These are phyloP conservation scores for Colletotrichum shisoi DNA, from an alignment of 2,329 filamentous ascomycete species.

Conservation along the genomic window DNA sequence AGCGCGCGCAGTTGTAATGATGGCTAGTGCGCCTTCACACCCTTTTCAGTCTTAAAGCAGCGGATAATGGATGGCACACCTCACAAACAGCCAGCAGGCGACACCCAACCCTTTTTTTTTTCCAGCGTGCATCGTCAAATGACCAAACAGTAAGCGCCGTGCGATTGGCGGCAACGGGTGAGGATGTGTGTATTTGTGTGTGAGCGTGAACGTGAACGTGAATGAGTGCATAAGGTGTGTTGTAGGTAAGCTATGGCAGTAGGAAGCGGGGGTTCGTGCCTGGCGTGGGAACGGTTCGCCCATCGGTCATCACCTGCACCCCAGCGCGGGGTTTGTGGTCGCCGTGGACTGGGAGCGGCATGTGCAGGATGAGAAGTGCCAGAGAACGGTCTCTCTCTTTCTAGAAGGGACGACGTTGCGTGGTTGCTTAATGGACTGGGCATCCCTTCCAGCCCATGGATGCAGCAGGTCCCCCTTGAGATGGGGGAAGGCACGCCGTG, in stretches of 20 bases:
- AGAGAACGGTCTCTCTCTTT: slow-evolving; percentile 11
- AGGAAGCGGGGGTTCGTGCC: slow-evolving; percentile 24
- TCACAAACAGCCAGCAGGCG: slow-evolving; percentile 5
- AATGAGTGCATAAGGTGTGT: too few relatives aligned
- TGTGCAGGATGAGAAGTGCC: slow-evolving; percentile 14
- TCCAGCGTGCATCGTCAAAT: slow-evolving; percentile 33
- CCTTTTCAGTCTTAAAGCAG: slow-evolving; percentile 8
- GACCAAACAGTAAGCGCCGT: slow-evolving; percentile 23
- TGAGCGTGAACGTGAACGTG: too few relatives aligned
- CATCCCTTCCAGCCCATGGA: not conserved
- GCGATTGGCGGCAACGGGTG: not conserved
- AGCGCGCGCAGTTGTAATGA: too few relatives aligned
- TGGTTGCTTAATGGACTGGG: not conserved
- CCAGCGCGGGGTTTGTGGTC: slow-evolving; percentile 25
- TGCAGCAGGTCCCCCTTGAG: not conserved
- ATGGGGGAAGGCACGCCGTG: slow-evolving; percentile 5
- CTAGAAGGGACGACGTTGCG: slow-evolving; percentile 2
- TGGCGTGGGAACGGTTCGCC: slow-evolving; percentile 36
- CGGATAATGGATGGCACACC: slow-evolving; percentile 8
- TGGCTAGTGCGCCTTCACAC: slow-evolving; percentile 20
- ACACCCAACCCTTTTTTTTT: not conserved
- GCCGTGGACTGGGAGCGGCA: slow-evolving; percentile 14
- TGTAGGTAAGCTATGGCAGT: not conserved
- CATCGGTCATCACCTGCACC: slow-evolving; percentile 38
- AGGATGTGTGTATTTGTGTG: not conserved